Percentiles rank a stretch among this genome's conserved stretches.
These are phyloP conservation scores for Jamesozyma lodderae DNA, from an alignment of 805 yeast species.

Conservation along the genomic window DNA sequence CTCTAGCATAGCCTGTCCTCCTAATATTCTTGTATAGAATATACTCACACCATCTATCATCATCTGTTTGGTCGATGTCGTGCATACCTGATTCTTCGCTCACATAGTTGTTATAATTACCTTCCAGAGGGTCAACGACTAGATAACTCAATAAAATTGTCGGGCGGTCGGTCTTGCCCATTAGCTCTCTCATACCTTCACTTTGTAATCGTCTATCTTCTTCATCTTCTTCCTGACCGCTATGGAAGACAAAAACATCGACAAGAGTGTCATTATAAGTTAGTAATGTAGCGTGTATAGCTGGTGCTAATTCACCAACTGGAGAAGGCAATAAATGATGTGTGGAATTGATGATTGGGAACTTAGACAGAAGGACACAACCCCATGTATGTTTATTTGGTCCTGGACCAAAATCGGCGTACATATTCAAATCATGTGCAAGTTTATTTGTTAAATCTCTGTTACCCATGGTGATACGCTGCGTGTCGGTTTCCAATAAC, in stretches of 20 bases:
- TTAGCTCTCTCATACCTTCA: conserved; percentile 60
- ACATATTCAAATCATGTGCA: conserved; percentile 90
- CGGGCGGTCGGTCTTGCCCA: conserved; percentile 82
- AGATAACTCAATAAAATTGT: conserved; percentile 78
- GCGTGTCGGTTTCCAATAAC: conserved; percentile 85
- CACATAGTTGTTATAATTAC: conserved; percentile 88
- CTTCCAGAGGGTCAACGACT: conserved; percentile 79
- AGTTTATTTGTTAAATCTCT: conserved; percentile 85
- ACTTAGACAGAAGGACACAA: conserved; percentile 80
- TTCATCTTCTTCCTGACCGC: conserved; percentile 95
- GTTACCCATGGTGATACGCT: conserved; percentile 88
- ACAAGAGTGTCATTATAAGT: conserved; percentile 71
- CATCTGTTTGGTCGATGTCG: conserved; percentile 87
- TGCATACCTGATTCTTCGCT: conserved; percentile 77
- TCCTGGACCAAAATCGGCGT: conserved; percentile 95
- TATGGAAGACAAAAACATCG: conserved; percentile 94
- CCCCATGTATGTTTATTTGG: conserved; percentile 99
- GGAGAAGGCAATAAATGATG: conserved; percentile 94
- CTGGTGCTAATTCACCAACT: conserved; percentile 96
- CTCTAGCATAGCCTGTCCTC: conserved; percentile 89
- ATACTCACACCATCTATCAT: conserved; percentile 99
- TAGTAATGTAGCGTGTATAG: conserved; percentile 90
- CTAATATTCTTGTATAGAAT: conserved; percentile 78
- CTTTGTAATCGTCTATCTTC: conserved; percentile 89
- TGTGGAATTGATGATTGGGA: conserved; percentile 83